phyloP scores from a whole-genome alignment of 169 alveolate species.

The Babesia ovis region DNA sequence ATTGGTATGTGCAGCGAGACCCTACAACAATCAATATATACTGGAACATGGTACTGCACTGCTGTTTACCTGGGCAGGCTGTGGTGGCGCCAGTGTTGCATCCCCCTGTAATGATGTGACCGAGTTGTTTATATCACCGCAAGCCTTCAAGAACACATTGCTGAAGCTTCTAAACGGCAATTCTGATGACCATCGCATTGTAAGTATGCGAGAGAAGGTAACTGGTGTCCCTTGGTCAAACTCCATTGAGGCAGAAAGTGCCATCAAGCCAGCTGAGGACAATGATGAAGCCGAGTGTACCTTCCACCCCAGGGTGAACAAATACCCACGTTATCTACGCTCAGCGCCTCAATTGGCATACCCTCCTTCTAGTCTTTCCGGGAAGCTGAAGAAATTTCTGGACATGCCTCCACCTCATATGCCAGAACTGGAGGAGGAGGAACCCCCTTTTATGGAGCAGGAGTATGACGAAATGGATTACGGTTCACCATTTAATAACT shows the following conservation, averaged over 20 bases:
- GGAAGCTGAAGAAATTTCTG: background rate
- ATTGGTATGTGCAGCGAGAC: constrained; percentile 37
- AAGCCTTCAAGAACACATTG: constrained; percentile 58
- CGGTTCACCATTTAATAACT: constrained; percentile 13
- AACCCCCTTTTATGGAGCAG: background rate
- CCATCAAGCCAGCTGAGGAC: background rate
- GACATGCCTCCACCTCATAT: constrained; percentile 1
- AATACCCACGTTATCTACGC: constrained; percentile 13
- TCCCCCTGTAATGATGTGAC: constrained; percentile 2
- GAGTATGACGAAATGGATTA: background rate
- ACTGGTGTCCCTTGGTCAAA: constrained; percentile 11
- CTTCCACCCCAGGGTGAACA: constrained; percentile 25
- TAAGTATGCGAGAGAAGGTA: constrained; percentile 10
- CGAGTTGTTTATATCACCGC: constrained; percentile 27
- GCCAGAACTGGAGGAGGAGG: background rate
- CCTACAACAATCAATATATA: constrained; percentile 2
- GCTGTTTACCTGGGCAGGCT: constrained; percentile 46
- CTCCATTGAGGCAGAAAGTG: background rate
- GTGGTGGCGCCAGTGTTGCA: background rate
- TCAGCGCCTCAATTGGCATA: constrained; percentile 8
- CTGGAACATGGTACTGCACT: constrained; percentile 24
- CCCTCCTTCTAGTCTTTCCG: background rate
- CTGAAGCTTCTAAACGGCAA: constrained; percentile 41
- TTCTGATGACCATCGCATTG: constrained; percentile 41
- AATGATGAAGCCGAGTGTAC: constrained; percentile 27